A percentile compares a stretch with the other conserved stretches of the same genome.
Conservation (phyloP, 164 flowering plant genomes). For the Cinnamomum micranthum region DNA sequence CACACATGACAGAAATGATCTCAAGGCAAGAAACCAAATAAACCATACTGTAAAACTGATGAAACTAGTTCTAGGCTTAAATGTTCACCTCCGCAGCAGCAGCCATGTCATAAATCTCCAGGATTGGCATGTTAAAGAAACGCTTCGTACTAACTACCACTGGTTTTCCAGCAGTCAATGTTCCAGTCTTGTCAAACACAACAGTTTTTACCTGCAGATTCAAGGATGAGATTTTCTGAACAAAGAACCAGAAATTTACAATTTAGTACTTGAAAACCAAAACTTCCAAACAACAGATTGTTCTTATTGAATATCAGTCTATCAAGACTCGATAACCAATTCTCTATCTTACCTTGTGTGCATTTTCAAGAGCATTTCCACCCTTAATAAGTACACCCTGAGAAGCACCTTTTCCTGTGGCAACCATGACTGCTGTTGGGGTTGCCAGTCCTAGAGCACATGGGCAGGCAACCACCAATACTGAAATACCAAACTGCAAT, state of each 20-base stretch:
- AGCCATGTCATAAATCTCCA: constrained; percentile 68
- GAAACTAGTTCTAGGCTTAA: neutral
- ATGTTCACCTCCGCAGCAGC: constrained; percentile 70
- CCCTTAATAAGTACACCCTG: constrained; percentile 95
- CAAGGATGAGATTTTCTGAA: neutral
- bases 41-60: neutral
- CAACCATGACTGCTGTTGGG: constrained; percentile 97
- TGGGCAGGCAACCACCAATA: constrained; percentile 94
- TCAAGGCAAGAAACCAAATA: neutral
- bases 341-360: constrained; percentile 60
- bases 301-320: neutral
- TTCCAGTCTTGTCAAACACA: constrained; percentile 95
- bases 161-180: constrained; percentile 87
- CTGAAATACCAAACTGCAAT: constrained; percentile 89
- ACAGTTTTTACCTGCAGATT: constrained; percentile 64
- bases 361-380: constrained; percentile 84
- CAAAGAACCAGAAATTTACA: neutral
- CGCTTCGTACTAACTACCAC: constrained; percentile 65
- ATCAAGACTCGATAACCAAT: neutral
- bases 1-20: neutral
- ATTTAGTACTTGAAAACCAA: neutral
- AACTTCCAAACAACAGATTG: neutral
- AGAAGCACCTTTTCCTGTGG: constrained; percentile 94
- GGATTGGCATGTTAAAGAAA: constrained; percentile 58
- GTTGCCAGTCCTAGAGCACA: constrained; percentile 97